Evolutionary conservation across 2,329 filamentous ascomycete genomes (phyloP), one percentile per base, ranked within the genome.

Genomic region (Microsporum canis): DNA sequence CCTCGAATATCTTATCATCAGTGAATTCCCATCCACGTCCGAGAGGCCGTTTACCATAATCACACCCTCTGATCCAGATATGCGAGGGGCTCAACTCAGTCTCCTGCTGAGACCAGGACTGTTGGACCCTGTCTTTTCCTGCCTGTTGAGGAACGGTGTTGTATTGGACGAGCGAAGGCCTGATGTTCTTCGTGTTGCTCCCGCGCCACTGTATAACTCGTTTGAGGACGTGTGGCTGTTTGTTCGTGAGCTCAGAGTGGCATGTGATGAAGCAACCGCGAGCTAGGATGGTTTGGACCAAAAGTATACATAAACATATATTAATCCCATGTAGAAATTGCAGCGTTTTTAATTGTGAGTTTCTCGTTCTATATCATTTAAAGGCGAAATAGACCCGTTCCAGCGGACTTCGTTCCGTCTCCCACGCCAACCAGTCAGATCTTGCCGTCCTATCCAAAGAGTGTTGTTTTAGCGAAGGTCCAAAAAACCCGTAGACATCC

Each of bases 351-450:
- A 5, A 34, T 38, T 6, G 57, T 36, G 49, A 36, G 27, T 47
- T 31, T 27, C n/a, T 27, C 6, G 14, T 34, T 58, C 41, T 41
- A 31, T 14, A 63, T 71, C 65, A 76, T 62, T 69, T 68, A 63
- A 88, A 78, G 31, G 84, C 85, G 66, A 84, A 79, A 63, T 86
- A 80, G 6, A 86, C 85, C 64, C 80, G 76, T 71, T 91, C 88
- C 64, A 88, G 67, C 14, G 87, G 82, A 65, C 84, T 80, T 70
- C 88, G 82, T 71, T 88, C 84, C 17, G 81, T 80, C 73, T 99
- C 94, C 94, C 94, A 99, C 61, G 92, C 92, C 69, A 99, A 79
- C 94, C 94, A 99, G 75, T 99, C 94, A 66, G 91, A 96, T 72
- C 90, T 86, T 63, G 94, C 97, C 60, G 94, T 99, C 68, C 89